Base-by-base conservation (phyloP, 164 flowering plant species). In the Piper longum region DNA sequence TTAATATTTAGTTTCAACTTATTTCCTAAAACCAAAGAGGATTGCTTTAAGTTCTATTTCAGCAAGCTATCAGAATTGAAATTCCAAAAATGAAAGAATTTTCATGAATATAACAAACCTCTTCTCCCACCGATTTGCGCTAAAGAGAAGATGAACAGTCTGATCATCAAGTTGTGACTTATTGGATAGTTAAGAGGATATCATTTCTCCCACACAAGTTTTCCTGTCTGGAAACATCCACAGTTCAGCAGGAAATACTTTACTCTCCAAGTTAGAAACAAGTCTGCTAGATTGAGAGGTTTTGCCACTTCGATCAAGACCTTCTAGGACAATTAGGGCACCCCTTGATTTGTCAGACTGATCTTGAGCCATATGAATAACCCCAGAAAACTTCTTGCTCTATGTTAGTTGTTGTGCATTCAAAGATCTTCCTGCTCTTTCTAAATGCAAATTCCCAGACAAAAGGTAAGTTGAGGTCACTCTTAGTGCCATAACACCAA, bases 61-160 rank as follows among this genome's bases (percentile, higher is more conserved):
- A 5, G 11, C 52, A 48, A 14, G 14, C 12, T 9, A 48, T 48
- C 52, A 48, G 52, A 57, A 57, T 57, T 57, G 40, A 5, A 9
- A 9, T 57, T 17, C 40, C 18, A 6, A 57, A 39, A 18, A 18
- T 0, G 59, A 26, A 41, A 9, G 8, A 48, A 26, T 26, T 26
- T 26, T 26, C 36, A 3, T 75, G 4, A 55, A 64, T 5, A 62
- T 41, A 57, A 68, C 66, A 16, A 58, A 88, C 89, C 89, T 84
- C 66, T 84, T 88, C 75, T 85, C 95, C 91, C 91, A 85, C 5
- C 91, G 85, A 59, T 88, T 88, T 41, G 91, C 91, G 77, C 91
- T 88, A 71, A 86, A 88, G 16, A 88, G 88, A 5, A 86, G 85
- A 78, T 88, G 96, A 57, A 86, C 74, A 12, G 89, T 80, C 51